Conservation (phyloP, 768 basidiomycete genomes). For the Tephrocybe sp. region DNA sequence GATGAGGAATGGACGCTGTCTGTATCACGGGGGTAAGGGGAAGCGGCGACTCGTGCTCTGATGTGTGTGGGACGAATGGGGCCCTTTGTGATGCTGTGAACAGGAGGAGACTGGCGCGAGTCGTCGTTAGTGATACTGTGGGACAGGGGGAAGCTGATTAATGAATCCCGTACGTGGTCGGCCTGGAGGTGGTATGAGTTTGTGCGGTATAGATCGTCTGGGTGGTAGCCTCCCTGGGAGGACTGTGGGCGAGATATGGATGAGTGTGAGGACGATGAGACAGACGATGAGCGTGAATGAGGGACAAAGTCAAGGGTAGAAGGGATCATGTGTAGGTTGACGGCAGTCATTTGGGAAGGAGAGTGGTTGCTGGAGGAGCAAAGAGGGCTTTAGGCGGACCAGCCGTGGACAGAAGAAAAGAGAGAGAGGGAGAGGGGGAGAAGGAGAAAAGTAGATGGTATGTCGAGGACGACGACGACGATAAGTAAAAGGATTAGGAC, state of each 20-base stretch:
- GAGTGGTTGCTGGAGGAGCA: conserved; percentile 34
- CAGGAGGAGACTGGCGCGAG: conserved; percentile 65
- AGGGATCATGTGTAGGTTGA: conserved; percentile 73
- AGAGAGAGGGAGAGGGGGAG: conserved; percentile 14
- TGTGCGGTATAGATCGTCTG: conserved; percentile 72
- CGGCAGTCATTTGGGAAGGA: conserved; percentile 59
- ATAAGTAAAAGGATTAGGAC: conserved; percentile 28
- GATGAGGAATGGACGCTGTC: conserved; percentile 87
- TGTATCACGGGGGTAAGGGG: conserved; percentile 82
- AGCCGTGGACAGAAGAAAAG: conserved; percentile 42
- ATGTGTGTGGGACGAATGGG: conserved; percentile 74
- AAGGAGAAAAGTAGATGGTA: conserved; percentile 23
- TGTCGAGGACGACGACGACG: conserved; percentile 31
- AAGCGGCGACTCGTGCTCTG: conserved; percentile 76
- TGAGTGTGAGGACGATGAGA: conserved; percentile 73
- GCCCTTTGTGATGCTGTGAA: conserved; percentile 70
- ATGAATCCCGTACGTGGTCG: conserved; percentile 40
- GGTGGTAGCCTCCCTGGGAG: conserved; percentile 60
- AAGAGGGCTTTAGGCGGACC: conserved; percentile 47
- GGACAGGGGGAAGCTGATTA: conserved; percentile 12
- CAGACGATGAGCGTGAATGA: conserved; percentile 77
- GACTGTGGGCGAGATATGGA: conserved; percentile 76
- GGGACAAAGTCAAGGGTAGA: conserved; percentile 71
- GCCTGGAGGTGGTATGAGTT: conserved; percentile 54
- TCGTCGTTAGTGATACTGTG: conserved; percentile 20